Base-by-base conservation (phyloP, 2,329 filamentous ascomycete genomes). In the Colletotrichum sansevieriae region DNA sequence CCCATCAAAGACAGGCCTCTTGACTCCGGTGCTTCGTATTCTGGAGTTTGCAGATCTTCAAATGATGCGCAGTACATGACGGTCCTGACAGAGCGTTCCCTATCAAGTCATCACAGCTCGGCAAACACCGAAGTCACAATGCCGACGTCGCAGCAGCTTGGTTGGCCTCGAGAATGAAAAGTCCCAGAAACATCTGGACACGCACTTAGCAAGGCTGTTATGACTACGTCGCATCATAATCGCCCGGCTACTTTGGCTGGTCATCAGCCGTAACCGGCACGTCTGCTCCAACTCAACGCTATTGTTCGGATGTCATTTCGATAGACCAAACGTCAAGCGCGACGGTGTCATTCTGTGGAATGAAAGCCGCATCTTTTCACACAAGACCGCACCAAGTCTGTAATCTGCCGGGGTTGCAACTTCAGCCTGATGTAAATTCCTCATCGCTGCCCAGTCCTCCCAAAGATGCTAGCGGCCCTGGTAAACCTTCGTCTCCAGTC, bases 401-500 rank as follows among this genome's bases (percentile, higher is more conserved):
- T 15, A 13, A 43, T 29, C 25, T 25, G 39, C 39, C 33, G 55
- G 51, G 20, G 35, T 20, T 63, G 22, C 47, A 43, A 41, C 22
- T 13, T 22, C 39, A 57, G 37, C 12, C 54, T 22, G 43, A 49
- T 18, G 20, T 65, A 29, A 13, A 10, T 37, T 47, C 39, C 15
- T 29, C 55, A 54, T 41, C 20, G 37, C 22, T 46, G 46, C 46
- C 44, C 39, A 39, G 35, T 46, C 25, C 39, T 46, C 52, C 18
- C n/a, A 33, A 35, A 68, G 43, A 43, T 39, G 58, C 64, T 18
- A 29, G 43, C 49, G 37, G 51, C 55, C 55, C 62, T 60, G 41
- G 66, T 54, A 68, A 68, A 68, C 62, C 66, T 68, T 68, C 62
- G 62, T 65, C 47, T 29, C 55, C 55, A 56, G 62, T 55, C 35